Base-by-base conservation (phyloP, 2,329 filamentous ascomycete genomes). In the Gliomastix tumulicola region DNA sequence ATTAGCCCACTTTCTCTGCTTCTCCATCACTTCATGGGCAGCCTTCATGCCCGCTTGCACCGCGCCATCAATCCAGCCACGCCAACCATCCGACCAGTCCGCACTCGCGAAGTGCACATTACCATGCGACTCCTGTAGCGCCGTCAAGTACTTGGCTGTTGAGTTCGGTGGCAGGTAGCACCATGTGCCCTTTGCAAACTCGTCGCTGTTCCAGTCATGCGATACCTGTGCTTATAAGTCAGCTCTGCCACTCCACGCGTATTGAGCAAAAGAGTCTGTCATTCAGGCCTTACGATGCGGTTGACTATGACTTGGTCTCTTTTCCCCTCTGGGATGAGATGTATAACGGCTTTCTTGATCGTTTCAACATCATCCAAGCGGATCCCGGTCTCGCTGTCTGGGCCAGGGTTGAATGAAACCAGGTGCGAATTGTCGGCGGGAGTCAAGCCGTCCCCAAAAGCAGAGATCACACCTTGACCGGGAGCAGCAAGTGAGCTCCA, bases 11-110 rank as follows among this genome's bases (percentile, higher is more conserved):
- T n/a, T n/a, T n/a, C n/a, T 28, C 25, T 28, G 25, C 7, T 28
- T 13, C 16, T 28, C 13, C 13, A 28, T 28, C 25, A 28, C 25
- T n/a, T 28, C 25, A 13, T 16, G 25, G 10, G 25, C 25, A n/a
- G 16, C 25, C 16, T 28, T 16, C 25, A 28, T 28, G 10, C 25
- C 25, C 7, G 13, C 16, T 32, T 55, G 49, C 11, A 54, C 40
- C 1, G 51, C 52, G 9, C 52, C 52, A n/a, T 55, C 50, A 18
- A 55, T 53, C 15, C 45, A 50, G 1, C 41, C 46, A 30, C 48
- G 27, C 50, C 50, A 55, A 3, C 52, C 51, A 23, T 44, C 34
- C 8, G 52, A 46, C 50, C 49, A 53, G 22, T 53, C 52, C 0
- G 45, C 44, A n/a, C 33, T 49, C 2, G 52, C 52, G 30, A 55